These are phyloP conservation scores for Tephrocybe sp. DNA, from an alignment of 768 basidiomycete species.

Conservation along the genomic window DNA sequence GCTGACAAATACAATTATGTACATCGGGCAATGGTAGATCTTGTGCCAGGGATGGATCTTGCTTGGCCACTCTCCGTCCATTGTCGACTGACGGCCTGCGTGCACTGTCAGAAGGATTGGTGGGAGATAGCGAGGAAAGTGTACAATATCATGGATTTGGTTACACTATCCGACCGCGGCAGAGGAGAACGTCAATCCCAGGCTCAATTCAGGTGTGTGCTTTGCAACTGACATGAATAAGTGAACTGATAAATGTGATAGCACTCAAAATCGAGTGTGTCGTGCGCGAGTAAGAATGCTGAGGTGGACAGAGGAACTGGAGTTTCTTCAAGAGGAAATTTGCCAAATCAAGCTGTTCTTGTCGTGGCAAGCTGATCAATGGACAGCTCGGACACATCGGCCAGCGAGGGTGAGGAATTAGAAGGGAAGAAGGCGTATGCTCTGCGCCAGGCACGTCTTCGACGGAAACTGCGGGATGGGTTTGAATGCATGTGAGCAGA, in stretches of 20 bases:
- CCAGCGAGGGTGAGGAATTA: not conserved
- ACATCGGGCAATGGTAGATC: not conserved
- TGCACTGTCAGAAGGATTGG: not conserved
- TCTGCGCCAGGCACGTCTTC: not conserved
- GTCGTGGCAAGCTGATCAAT: slow-evolving; percentile 12
- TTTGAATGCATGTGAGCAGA: not conserved
- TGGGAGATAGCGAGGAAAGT: not conserved
- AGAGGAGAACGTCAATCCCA: not conserved
- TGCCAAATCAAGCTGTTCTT: slow-evolving; percentile 18
- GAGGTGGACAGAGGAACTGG: slow-evolving; percentile 23
- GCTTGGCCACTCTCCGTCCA: not conserved
- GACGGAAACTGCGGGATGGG: not conserved
- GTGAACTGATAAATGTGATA: not conserved
- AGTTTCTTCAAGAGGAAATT: slow-evolving; percentile 28
- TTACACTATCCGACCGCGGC: not conserved
- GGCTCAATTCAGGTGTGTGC: not conserved
- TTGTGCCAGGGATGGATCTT: not conserved
- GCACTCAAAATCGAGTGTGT: slow-evolving; percentile 21
- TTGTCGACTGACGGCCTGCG: not conserved
- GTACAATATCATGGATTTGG: slow-evolving; percentile 1
- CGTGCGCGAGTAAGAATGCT: slow-evolving; percentile 17
- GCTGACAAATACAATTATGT: not conserved
- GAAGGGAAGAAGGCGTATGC: not conserved
- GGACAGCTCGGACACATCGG: not conserved
- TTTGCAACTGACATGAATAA: not conserved